A percentile compares a stretch with the other conserved stretches of the same genome.
These are phyloP conservation scores for Pythium sukuiense DNA, from an alignment of 352 stramenopile species.

Conservation along the genomic window DNA sequence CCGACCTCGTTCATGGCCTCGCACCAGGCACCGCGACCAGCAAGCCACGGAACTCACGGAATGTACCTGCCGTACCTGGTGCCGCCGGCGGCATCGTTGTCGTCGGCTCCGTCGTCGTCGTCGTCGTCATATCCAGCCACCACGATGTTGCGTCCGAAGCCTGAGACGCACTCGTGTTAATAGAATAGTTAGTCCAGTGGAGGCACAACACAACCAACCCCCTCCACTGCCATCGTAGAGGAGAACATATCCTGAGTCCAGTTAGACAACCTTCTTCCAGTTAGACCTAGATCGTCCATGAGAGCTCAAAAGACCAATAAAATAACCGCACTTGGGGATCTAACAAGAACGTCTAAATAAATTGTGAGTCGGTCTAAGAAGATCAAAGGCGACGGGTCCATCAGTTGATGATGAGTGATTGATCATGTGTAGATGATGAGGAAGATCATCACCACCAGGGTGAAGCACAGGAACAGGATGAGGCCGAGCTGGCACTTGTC, in stretches of 20 bases:
- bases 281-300: conserved; percentile 1
- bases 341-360: conserved; percentile 19
- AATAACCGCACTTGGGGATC: conserved; percentile 11
- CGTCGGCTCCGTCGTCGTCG: conserved; percentile 10
- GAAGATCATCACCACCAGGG: conserved; percentile 77
- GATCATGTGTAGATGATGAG: conserved; percentile 83
- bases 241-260: background rate
- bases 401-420: background rate
- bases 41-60: background rate
- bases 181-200: conserved; percentile 8
- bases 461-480: conserved; percentile 66
- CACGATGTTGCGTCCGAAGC: conserved; percentile 20
- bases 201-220: background rate
- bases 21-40: background rate
- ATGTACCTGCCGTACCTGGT: conserved; percentile 21
- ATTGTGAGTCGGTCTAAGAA: conserved; percentile 1
- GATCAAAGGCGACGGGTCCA: background rate
- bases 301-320: background rate
- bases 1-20: conserved; percentile 17
- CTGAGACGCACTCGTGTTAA: conserved; percentile 24
- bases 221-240: background rate
- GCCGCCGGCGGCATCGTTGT: conserved; percentile 3
- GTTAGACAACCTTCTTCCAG: background rate
- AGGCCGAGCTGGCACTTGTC: conserved; percentile 79
- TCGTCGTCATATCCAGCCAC: background rate